phyloP scores from a whole-genome alignment of 2,329 filamentous ascomycete species.

The Fusarium newnesense region DNA sequence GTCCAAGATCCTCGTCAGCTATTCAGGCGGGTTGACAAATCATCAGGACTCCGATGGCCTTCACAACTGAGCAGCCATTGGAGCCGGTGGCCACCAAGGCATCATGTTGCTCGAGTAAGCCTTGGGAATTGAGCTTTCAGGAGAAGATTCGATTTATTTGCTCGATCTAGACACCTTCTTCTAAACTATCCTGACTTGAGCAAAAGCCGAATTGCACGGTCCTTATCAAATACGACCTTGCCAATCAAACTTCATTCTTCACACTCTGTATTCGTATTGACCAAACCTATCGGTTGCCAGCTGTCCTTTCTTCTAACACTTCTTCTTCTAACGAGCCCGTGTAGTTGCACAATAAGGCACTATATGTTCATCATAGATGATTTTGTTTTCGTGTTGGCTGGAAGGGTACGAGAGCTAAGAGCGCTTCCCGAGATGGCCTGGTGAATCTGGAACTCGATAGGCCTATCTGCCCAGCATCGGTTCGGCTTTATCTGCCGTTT shows the following conservation, averaged over 20 bases:
- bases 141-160: not conserved
- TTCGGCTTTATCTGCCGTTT: not conserved
- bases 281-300: not conserved
- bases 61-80: not conserved
- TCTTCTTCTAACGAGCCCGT: not conserved
- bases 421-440: not conserved
- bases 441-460: not conserved
- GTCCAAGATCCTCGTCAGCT: slow-evolving; percentile 9
- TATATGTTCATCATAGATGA: not conserved
- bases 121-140: not conserved
- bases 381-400: not conserved
- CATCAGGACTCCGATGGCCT: not conserved
- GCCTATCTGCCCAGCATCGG: not conserved
- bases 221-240: not conserved
- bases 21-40: not conserved
- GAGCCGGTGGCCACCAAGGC: not conserved
- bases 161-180: not conserved
- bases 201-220: not conserved
- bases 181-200: not conserved
- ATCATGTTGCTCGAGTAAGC: not conserved
- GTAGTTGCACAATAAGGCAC: not conserved
- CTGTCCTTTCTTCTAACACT: not conserved
- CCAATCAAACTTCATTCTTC: not conserved
- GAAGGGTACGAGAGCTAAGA: not conserved
- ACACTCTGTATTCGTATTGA: not conserved